Conservation (phyloP, 202 grass and related monocot species). For the Setaria italica region DNA sequence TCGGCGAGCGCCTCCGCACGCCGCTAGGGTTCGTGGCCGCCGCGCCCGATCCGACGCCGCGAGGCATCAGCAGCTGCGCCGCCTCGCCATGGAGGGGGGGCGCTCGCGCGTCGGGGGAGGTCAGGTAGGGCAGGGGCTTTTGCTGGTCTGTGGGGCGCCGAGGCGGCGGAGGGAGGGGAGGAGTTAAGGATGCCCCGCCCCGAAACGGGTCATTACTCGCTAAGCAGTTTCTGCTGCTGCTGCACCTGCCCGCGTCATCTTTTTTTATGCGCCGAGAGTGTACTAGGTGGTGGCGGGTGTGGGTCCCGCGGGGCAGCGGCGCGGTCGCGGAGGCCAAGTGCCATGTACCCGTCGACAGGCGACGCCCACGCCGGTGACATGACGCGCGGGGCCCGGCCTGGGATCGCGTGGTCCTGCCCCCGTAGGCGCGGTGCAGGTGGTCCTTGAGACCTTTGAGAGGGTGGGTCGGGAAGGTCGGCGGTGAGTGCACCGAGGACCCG, state of each 20-base stretch:
- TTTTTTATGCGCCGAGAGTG: slow-evolving; percentile 5
- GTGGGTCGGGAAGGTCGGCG: background rate
- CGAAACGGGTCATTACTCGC: background rate
- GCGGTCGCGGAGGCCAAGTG: slow-evolving; percentile 24
- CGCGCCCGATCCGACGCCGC: slow-evolving; percentile 40
- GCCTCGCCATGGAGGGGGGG: background rate
- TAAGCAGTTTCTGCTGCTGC: slow-evolving; percentile 13
- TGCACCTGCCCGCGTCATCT: background rate
- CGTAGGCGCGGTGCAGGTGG: background rate
- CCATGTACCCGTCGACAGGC: slow-evolving; percentile 20
- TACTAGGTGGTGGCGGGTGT: slow-evolving; percentile 35
- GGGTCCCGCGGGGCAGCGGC: background rate
- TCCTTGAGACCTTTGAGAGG: too few relatives aligned
- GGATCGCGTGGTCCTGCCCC: background rate
- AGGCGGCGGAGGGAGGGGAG: background rate
- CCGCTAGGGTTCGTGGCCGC: slow-evolving; percentile 23
- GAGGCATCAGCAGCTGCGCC: slow-evolving; percentile 39
- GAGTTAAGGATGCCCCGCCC: background rate
- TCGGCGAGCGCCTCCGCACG: slow-evolving; percentile 19
- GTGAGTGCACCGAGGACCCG: background rate
- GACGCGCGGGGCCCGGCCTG: background rate
- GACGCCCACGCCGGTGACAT: slow-evolving; percentile 17
- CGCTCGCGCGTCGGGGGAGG: background rate
- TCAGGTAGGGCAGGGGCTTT: background rate
- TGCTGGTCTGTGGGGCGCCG: background rate